phyloP scores from a whole-genome alignment of 192 early-diverging fungal species.

The Phycomyces blakesleeanus region DNA sequence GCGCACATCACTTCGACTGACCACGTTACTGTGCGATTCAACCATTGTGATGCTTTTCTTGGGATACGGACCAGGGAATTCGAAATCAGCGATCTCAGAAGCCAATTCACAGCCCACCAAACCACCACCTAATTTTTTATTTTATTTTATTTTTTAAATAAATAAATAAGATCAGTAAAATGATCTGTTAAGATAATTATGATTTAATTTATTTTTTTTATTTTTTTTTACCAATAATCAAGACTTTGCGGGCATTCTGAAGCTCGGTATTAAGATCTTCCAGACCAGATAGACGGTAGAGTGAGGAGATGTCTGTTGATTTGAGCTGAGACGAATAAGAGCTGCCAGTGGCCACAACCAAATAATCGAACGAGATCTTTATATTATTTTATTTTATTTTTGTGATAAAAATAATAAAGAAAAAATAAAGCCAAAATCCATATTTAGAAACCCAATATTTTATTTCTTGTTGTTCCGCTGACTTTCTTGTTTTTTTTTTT shows the following conservation, averaged over 20 bases:
- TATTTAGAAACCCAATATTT: neutral
- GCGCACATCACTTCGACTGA: slow-evolving; percentile 16
- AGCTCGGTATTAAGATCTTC: slow-evolving; percentile 28
- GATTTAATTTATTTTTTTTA: too few relatives aligned
- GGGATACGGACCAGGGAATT: slow-evolving; percentile 19
- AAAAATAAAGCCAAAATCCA: neutral
- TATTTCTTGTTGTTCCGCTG: neutral
- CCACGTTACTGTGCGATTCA: slow-evolving; percentile 22
- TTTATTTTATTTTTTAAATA: neutral
- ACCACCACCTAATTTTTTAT: slow-evolving; percentile 39
- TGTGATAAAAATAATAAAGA: too few relatives aligned
- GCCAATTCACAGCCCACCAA: slow-evolving; percentile 48
- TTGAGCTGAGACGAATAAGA: slow-evolving; percentile 32
- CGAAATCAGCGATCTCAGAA: slow-evolving; percentile 28
- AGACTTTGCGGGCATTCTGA: slow-evolving; percentile 24
- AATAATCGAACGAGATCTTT: slow-evolving; percentile 36
- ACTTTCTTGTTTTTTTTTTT: neutral
- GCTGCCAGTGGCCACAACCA: slow-evolving; percentile 34
- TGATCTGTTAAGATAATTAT: too few relatives aligned
- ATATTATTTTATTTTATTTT: too few relatives aligned
- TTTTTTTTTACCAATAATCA: slow-evolving; percentile 43
- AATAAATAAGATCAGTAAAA: neutral
- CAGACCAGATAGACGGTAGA: slow-evolving; percentile 25
- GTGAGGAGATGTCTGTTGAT: slow-evolving; percentile 30
- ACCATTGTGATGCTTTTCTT: slow-evolving; percentile 29